Conservation (phyloP, 2,329 filamentous ascomycete genomes). For the Zasmidium cellare region DNA sequence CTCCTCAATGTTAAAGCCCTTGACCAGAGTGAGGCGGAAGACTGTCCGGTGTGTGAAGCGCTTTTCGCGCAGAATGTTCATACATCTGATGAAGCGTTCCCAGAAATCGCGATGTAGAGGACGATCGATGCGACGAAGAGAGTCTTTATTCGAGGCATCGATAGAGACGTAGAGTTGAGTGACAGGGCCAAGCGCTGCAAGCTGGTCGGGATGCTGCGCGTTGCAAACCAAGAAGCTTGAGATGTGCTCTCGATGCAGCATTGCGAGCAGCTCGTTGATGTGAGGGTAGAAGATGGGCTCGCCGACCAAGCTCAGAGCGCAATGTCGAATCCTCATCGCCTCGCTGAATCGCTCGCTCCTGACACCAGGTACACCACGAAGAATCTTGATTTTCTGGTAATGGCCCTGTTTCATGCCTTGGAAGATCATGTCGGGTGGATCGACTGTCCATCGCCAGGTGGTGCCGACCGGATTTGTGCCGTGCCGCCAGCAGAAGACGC, state of each 20-base stretch:
- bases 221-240: conserved; percentile 97
- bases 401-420: conserved; percentile 86
- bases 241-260: conserved; percentile 84
- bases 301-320: conserved; percentile 86
- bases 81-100: conserved; percentile 89
- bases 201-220: conserved; percentile 90
- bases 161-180: conserved; percentile 97
- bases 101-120: conserved; percentile 95
- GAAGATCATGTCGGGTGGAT: conserved; percentile 87
- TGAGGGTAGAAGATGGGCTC: conserved; percentile 99
- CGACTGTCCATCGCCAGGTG: conserved; percentile 94
- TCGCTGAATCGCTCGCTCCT: conserved; percentile 88
- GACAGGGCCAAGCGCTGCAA: conserved; percentile 77
- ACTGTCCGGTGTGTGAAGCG: conserved; percentile 87
- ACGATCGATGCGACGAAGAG: conserved; percentile 82
- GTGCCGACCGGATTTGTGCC: conserved; percentile 96
- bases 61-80: conserved; percentile 83
- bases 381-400: conserved; percentile 97
- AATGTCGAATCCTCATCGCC: conserved; percentile 90
- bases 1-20: conserved; percentile 96
- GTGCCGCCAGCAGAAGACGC: conserved; percentile 98
- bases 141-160: conserved; percentile 88
- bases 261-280: conserved; percentile 84
- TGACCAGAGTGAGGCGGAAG: conserved; percentile 91
- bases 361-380: conserved; percentile 90